Evolutionary conservation across 192 early-diverging fungal species (phyloP).

Genomic region (Cetraspora pellucida): DNA sequence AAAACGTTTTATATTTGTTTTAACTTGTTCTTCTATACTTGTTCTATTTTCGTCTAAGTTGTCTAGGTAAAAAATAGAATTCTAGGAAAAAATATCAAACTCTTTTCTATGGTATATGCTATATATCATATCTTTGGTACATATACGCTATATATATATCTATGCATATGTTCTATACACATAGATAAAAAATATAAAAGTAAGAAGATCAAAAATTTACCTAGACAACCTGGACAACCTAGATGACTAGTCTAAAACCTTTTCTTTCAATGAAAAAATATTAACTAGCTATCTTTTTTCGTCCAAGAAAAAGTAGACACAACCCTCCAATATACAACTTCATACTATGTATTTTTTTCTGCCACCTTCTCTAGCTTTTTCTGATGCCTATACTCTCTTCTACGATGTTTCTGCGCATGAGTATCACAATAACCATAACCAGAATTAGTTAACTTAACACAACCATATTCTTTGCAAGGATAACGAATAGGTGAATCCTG

Average conservation of each 20-base stretch:
- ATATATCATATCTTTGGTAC: background rate
- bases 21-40: constrained; percentile 32
- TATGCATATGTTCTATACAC: background rate
- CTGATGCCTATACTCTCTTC: background rate
- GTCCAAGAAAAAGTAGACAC: background rate
- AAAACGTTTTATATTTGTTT: constrained; percentile 13
- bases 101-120: constrained; percentile 23
- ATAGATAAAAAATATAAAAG: constrained; percentile 22
- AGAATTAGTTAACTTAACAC: background rate
- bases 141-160: constrained; percentile 3
- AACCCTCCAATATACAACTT: background rate
- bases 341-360: constrained; percentile 20
- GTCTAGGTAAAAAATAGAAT: constrained; percentile 20
- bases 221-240: constrained; percentile 11
- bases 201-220: constrained; percentile 11
- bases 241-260: constrained; percentile 16
- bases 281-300: constrained; percentile 15
- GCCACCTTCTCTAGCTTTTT: constrained; percentile 29
- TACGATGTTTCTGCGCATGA: background rate
- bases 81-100: constrained; percentile 30
- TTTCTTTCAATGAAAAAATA: constrained; percentile 1
- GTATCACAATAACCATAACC: background rate
- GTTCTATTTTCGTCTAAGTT: constrained; percentile 21
- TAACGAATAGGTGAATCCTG: too few relatives aligned
- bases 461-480: too few relatives aligned